Conservation (phyloP, 345 rosid genomes). For the Gynandropsis gynandra region DNA sequence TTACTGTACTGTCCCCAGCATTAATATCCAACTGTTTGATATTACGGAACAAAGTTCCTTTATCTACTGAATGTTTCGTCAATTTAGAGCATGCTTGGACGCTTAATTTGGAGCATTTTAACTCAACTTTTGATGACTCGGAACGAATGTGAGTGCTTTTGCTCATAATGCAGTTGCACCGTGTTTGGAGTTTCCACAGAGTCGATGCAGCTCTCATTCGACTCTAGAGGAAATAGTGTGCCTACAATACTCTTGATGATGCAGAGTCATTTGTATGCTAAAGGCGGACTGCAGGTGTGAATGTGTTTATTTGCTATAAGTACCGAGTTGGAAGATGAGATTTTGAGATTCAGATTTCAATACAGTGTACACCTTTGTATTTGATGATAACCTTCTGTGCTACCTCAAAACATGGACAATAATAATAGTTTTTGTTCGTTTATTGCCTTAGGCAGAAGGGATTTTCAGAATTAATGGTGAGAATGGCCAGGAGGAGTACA, state of each 20-base stretch:
- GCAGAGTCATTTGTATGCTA: constrained; percentile 78
- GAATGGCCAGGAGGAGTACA: constrained; percentile 80
- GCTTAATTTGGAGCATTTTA: too few species aligned
- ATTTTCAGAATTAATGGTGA: constrained; percentile 86
- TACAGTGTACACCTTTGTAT: too few species aligned
- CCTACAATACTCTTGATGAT: constrained; percentile 80
- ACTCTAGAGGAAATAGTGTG: constrained; percentile 86
- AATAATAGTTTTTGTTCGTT: too few species aligned
- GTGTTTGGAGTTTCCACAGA: constrained; percentile 97
- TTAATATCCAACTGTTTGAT: too few species aligned
- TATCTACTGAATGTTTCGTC: too few species aligned
- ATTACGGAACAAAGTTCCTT: too few species aligned
- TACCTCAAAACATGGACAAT: too few species aligned
- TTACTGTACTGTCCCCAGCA: too few species aligned
- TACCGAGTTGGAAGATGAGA: background rate
- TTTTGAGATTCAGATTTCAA: background rate
- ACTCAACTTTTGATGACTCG: too few species aligned
- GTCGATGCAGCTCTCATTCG: constrained; percentile 94
- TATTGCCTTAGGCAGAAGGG: constrained; percentile 62
- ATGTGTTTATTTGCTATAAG: background rate
- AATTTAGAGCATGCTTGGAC: too few species aligned
- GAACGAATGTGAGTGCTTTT: too few species aligned
- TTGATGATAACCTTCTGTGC: too few species aligned
- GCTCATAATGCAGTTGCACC: constrained; percentile 74
- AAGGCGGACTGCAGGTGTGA: constrained; percentile 71